These are phyloP conservation scores for Malania oleifera DNA, from an alignment of 164 flowering plant genomes.

Conservation along the genomic window DNA sequence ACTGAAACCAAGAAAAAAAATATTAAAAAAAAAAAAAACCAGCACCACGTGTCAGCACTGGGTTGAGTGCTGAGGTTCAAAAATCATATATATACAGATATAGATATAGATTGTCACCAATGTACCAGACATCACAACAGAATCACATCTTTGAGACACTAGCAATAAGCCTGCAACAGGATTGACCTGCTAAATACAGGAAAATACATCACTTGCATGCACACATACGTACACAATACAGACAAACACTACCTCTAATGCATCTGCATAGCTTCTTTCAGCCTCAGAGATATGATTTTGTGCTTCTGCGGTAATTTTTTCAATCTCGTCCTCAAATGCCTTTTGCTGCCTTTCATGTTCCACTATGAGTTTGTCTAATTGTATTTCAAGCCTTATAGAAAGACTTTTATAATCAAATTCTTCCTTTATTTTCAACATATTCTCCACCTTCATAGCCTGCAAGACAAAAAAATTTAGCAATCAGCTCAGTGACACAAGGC, in stretches of 20 bases:
- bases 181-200: background rate
- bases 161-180: background rate
- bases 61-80: no score
- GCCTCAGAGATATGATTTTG: constrained; percentile 50
- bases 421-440: constrained; percentile 93
- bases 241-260: constrained; percentile 60
- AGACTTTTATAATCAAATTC: constrained; percentile 97
- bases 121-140: background rate
- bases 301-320: constrained; percentile 53
- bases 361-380: constrained; percentile 74
- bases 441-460: constrained; percentile 99
- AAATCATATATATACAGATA: no score
- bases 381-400: constrained; percentile 74
- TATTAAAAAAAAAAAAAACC: no score
- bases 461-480: constrained; percentile 4
- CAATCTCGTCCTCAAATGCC: constrained; percentile 66
- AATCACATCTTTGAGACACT: background rate
- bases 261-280: constrained; percentile 62
- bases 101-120: background rate
- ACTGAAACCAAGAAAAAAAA: no score
- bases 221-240: background rate
- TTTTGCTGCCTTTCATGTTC: constrained; percentile 90
- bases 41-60: no score
- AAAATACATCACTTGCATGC: background rate
- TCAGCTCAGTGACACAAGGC: no score